These are phyloP conservation scores for Mariannaea elegans DNA, from an alignment of 2,329 filamentous ascomycete genomes.

Conservation along the genomic window DNA sequence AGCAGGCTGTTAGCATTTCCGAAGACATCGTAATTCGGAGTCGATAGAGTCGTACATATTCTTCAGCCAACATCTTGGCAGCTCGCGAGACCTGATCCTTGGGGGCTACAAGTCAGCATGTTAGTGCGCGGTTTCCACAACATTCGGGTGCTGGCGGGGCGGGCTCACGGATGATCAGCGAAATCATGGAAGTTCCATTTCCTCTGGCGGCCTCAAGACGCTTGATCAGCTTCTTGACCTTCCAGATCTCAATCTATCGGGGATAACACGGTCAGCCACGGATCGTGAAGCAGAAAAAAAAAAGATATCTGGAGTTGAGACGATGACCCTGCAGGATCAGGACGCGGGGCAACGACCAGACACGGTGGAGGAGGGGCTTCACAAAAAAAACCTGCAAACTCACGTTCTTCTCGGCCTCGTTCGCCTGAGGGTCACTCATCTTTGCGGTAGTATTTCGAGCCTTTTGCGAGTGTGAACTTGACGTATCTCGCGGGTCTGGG, in stretches of 20 bases:
- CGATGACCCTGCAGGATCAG: slow-evolving; percentile 9
- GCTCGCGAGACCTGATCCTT: slow-evolving; percentile 98
- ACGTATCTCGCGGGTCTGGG: slow-evolving; percentile 38
- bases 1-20: slow-evolving; percentile 33
- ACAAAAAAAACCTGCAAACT: slow-evolving; percentile 40
- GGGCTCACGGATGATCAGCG: slow-evolving; percentile 91
- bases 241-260: slow-evolving; percentile 79
- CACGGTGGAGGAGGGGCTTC: slow-evolving; percentile 35
- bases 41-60: slow-evolving; percentile 74
- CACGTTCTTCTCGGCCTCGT: slow-evolving; percentile 97
- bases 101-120: slow-evolving; percentile 68
- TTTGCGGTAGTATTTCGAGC: slow-evolving; percentile 54
- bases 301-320: slow-evolving; percentile 15
- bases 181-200: slow-evolving; percentile 99
- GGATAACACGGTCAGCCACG: slow-evolving; percentile 27
- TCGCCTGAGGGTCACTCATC: slow-evolving; percentile 87
- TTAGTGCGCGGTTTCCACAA: slow-evolving; percentile 38
- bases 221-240: slow-evolving; percentile 99
- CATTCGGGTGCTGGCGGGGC: slow-evolving; percentile 4
- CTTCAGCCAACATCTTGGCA: slow-evolving; percentile 99
- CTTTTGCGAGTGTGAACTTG: slow-evolving; percentile 35
- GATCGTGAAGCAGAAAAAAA: slow-evolving; percentile 16
- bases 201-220: slow-evolving; percentile 95
- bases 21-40: neutral
- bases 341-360: slow-evolving; percentile 44